Base-by-base conservation (phyloP, 1,284 basidiomycete species). In the Pseudozyma tsukubaensis region DNA sequence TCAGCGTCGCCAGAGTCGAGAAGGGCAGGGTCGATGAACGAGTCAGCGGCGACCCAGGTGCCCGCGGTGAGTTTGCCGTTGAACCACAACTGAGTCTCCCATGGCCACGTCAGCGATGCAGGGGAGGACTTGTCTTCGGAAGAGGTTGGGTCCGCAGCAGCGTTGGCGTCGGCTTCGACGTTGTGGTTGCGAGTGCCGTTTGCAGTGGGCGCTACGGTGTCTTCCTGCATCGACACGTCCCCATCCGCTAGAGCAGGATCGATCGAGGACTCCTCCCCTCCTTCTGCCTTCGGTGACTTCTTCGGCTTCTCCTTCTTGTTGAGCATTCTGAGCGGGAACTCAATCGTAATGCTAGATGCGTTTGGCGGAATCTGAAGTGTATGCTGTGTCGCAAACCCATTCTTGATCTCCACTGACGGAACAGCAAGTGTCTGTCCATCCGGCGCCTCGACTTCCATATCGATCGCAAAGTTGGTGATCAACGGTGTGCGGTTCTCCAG, bases 281-380 rank as follows among this genome's bases (percentile, higher is more conserved):
- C 44, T 24, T 45, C 21, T 4, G 42, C 42, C 16, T 43, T 57
- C 24, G 3, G 24, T 6, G 2, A 16, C 8, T 29, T 43, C 16
- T 32, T 47, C 29, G 42, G 6, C 45, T 48, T 52, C 11, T 32
- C 0, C 35, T 59, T 55, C 45, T 49, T 59, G 10, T 51, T 39
- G 1, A 75, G 50, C 50, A 68, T 60, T 1, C 68, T 43, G 1
- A 75, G 58, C 13, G 67, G 64, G 29, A 75, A 75, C 34, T 60
- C 57, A 21, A 71, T 52, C 14, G 64, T 60, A 12, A 67, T 64
- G 19, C 52, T 59, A 16, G 59, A 64, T 14, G 67, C 62, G 7
- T 61, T 67, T 4, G 67, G 67, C 44, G 72, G 59, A 12, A 75
- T 62, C 43, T 71, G 72, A 3, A 75, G 39, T n/a, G 67, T 60